phyloP scores from a whole-genome alignment of 495 filamentous ascomycete species.

The Polyplosphaeria fusca region DNA sequence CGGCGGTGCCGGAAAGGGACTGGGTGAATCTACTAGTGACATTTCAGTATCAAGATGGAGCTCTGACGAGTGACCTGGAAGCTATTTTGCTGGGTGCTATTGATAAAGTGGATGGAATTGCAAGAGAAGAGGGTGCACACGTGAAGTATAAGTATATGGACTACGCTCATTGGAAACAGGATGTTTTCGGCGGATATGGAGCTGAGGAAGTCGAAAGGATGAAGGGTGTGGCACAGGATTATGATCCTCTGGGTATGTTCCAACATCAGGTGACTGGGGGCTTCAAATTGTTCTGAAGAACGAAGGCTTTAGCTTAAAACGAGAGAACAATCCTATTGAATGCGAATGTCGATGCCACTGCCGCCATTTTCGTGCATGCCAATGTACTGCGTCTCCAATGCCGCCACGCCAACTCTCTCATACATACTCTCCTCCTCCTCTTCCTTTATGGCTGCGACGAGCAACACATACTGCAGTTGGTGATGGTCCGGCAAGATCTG shows the following conservation, averaged over 20 bases:
- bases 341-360: too few species aligned
- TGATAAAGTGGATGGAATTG: neutral
- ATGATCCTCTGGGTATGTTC: conserved; percentile 4
- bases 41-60: neutral
- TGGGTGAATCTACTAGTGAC: neutral
- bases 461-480: neutral
- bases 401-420: conserved; percentile 11
- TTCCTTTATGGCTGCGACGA: conserved; percentile 1
- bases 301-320: too few species aligned
- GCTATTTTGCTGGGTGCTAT: neutral
- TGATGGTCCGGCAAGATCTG: too few species aligned
- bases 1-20: neutral
- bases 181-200: conserved; percentile 9
- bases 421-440: neutral
- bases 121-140: neutral
- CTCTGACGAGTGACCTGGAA: neutral
- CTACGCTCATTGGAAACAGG: conserved; percentile 6
- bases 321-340: too few species aligned
- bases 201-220: neutral
- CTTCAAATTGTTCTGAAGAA: neutral
- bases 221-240: neutral
- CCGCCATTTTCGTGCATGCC: too few species aligned
- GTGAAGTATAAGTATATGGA: conserved; percentile 4
- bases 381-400: neutral
- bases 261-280: conserved; percentile 8